phyloP scores from a whole-genome alignment of 2,329 filamentous ascomycete species.

The Didymella glomerata region DNA sequence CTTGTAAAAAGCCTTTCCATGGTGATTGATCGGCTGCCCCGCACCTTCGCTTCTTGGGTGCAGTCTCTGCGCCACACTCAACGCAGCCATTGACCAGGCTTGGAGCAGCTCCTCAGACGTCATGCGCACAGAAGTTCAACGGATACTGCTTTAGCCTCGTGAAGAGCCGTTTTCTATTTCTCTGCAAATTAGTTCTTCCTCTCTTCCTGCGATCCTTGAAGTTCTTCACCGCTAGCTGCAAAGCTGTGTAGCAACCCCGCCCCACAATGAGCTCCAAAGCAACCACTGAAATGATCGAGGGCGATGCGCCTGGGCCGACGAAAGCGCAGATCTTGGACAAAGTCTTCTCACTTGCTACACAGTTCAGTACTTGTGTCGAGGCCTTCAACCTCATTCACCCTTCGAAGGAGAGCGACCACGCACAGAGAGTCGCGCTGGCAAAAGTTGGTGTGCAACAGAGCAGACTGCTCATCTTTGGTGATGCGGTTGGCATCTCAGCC shows the following conservation, averaged over 20 bases:
- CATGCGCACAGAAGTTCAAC: constrained; percentile 30
- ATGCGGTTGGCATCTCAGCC: constrained; percentile 56
- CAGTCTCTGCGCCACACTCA: constrained; percentile 38
- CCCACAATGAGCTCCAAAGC: constrained; percentile 39
- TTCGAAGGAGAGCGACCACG: constrained; percentile 52
- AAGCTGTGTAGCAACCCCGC: constrained; percentile 32
- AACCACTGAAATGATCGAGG: constrained; percentile 29
- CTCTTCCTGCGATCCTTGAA: neutral
- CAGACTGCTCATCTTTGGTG: constrained; percentile 59
- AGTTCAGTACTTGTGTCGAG: constrained; percentile 59
- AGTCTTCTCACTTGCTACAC: constrained; percentile 54
- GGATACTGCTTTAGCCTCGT: constrained; percentile 16
- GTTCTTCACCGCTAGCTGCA: constrained; percentile 5
- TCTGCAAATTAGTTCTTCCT: neutral
- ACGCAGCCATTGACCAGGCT: constrained; percentile 28
- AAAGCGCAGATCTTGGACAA: constrained; percentile 50
- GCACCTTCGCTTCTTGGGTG: constrained; percentile 34
- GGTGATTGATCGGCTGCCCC: constrained; percentile 33
- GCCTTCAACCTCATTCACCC: constrained; percentile 58
- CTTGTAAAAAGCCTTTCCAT: constrained; percentile 23
- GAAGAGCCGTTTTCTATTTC: neutral
- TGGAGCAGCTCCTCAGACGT: constrained; percentile 37
- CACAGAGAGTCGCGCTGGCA: constrained; percentile 55
- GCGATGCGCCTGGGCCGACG: constrained; percentile 30
- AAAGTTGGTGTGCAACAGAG: constrained; percentile 59